Conservation (phyloP, 2,329 filamentous ascomycete genomes). For the Fusarium sp. region DNA sequence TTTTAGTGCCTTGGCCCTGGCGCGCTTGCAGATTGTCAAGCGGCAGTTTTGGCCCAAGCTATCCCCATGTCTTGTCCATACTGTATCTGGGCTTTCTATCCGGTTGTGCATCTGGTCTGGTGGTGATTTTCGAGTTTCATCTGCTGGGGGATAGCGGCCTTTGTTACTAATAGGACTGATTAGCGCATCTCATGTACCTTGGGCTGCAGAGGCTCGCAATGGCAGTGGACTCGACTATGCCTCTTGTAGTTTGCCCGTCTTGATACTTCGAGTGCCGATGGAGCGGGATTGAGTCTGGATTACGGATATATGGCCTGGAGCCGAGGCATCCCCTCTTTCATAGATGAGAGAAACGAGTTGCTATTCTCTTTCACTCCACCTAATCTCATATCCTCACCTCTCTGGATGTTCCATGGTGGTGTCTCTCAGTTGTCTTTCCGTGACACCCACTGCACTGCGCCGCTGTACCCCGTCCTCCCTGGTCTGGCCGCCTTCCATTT, state of each 20-base stretch:
- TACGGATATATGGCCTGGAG: neutral
- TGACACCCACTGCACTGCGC: constrained; percentile 20
- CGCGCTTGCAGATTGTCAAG: constrained; percentile 18
- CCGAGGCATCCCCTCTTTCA: neutral
- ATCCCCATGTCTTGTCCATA: constrained; percentile 1
- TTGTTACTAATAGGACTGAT: neutral
- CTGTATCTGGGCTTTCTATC: constrained; percentile 12
- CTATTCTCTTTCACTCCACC: constrained; percentile 18
- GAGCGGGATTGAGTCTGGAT: neutral
- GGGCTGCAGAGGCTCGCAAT: neutral
- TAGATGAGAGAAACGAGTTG: constrained; percentile 1
- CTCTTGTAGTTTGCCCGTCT: neutral
- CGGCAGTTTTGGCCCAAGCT: constrained; percentile 19
- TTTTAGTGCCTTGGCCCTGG: constrained; percentile 24
- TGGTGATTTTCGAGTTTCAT: neutral
- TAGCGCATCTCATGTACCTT: neutral
- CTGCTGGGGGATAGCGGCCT: neutral
- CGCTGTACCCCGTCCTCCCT: neutral
- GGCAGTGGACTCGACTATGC: neutral
- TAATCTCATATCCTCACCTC: constrained; percentile 8
- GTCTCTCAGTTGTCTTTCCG: constrained; percentile 9
- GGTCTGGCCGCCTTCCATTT: neutral
- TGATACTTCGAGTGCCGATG: neutral
- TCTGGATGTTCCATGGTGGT: neutral
- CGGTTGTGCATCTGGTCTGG: neutral